phyloP scores from a whole-genome alignment of 441 rosid species.

The Adansonia grandidieri region DNA sequence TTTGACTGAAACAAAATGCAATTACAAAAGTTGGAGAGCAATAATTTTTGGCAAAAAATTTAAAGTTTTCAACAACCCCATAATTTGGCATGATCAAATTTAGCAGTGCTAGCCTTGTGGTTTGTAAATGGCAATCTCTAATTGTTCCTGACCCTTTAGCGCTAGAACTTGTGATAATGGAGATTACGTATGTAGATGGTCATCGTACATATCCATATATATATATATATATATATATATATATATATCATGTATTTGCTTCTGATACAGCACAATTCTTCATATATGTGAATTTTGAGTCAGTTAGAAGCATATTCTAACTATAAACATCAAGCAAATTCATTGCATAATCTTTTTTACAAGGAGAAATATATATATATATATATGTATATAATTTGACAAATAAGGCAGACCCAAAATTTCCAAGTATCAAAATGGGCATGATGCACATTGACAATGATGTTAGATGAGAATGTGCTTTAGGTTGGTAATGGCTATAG shows the following conservation, averaged over 20 bases:
- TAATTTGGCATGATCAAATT: constrained; percentile 10
- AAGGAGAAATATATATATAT: neutral
- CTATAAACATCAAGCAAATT: neutral
- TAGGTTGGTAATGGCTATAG: neutral
- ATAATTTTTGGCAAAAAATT: neutral
- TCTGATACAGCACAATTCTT: too few species aligned
- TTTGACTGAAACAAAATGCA: neutral
- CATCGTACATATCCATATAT: neutral
- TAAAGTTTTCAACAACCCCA: neutral
- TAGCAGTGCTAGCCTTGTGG: neutral
- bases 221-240: too few species aligned
- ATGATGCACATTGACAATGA: constrained; percentile 21
- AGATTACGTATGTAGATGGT: neutral
- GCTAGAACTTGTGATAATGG: neutral
- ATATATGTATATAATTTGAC: constrained; percentile 30
- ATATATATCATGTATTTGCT: too few species aligned
- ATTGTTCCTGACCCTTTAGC: neutral
- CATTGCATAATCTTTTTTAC: constrained; percentile 24
- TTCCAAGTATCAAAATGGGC: constrained; percentile 29
- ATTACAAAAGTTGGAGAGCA: neutral
- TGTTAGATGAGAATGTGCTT: neutral
- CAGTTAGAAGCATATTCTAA: neutral
- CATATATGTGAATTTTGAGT: neutral
- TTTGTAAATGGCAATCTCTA: neutral
- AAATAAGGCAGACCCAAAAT: neutral